phyloP scores from a whole-genome alignment of 1,284 basidiomycete species.

The Malassezia globosa region DNA sequence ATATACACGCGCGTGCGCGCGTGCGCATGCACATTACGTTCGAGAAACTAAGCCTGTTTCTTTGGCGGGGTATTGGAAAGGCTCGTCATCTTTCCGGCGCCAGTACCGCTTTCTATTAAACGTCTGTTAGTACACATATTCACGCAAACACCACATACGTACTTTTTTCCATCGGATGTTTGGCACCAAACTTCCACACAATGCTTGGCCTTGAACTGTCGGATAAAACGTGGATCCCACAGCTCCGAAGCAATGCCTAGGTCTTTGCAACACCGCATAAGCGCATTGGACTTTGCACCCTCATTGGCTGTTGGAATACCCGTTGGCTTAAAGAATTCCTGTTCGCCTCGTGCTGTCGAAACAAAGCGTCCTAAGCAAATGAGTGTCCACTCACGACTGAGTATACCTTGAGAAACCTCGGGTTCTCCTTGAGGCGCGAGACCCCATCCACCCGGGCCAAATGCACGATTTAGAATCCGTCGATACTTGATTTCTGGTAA shows the following conservation, averaged over 20 bases:
- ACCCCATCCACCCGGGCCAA: conserved; percentile 95
- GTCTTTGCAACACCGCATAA: conserved; percentile 98
- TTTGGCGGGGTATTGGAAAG: conserved; percentile 46
- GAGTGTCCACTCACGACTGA: conserved; percentile 86
- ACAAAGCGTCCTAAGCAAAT: conserved; percentile 89
- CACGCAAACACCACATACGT: conserved; percentile 42
- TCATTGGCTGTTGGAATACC: conserved; percentile 89
- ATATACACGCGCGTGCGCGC: too few species aligned
- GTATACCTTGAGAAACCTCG: conserved; percentile 61
- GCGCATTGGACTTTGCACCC: conserved; percentile 87
- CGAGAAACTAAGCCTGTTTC: conserved; percentile 23
- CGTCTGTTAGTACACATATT: neutral
- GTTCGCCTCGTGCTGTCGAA: conserved; percentile 82
- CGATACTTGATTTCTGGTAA: conserved; percentile 97
- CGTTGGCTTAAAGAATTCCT: conserved; percentile 85
- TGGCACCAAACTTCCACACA: conserved; percentile 68
- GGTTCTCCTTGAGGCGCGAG: conserved; percentile 85
- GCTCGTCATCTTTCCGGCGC: conserved; percentile 42
- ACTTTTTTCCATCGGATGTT: conserved; percentile 71
- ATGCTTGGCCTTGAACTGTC: conserved; percentile 75
- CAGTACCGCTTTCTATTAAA: conserved; percentile 37
- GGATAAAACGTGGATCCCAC: conserved; percentile 92
- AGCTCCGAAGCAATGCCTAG: conserved; percentile 89
- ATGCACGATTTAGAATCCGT: conserved; percentile 82
- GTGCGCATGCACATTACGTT: too few species aligned